Base-by-base conservation (phyloP, 2,329 filamentous ascomycete genomes). In the Exophiala sp. region DNA sequence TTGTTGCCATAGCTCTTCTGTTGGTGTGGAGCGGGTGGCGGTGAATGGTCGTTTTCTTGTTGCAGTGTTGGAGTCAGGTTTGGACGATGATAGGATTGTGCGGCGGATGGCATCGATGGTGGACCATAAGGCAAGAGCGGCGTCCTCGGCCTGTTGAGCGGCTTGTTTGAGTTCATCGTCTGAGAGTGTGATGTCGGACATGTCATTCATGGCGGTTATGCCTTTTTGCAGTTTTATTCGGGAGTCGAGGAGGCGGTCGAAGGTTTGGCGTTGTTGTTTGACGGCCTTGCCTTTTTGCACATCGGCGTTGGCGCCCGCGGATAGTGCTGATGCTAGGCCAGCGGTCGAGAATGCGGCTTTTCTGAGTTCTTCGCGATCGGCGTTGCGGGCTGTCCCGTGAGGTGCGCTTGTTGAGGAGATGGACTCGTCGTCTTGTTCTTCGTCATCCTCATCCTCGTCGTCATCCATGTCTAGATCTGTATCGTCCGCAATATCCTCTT, bases 181-280 rank as follows among this genome's bases (percentile, higher is more conserved):
- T 52, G 68, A 62, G 2, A 71, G 68, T 4, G 65, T 67, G 4
- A 66, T 62, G 2, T 77, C 71, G 11, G 66, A 63, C 1, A 95
- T 77, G 1, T 90, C 87, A 69, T 96, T 96, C 21, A 86, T 82
- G 0, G 88, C 86, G 12, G 94, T 81, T 11, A 99, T 74, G 1
- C 89, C 90, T 70, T 96, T 97, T 70, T 99, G 95, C 14, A 99
- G 75, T 57, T 92, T 88, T 66, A 99, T 96, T 16, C 94, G 85
- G 11, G 91, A 82, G 72, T 96, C 95, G 32, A 99, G 80, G 1
- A 97, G 81, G 0, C 88, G 83, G 63, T 97, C 92, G 66, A 96
- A 99, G 0, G 86, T 84, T 58, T 86, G 86, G 47, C 91, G 84
- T 72, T 99, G 94, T 53, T 85, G 78, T 64, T 91, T 92, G 35